Conservation (phyloP, 2,329 filamentous ascomycete species). For the Neofusicoccum kwambonambiense region DNA sequence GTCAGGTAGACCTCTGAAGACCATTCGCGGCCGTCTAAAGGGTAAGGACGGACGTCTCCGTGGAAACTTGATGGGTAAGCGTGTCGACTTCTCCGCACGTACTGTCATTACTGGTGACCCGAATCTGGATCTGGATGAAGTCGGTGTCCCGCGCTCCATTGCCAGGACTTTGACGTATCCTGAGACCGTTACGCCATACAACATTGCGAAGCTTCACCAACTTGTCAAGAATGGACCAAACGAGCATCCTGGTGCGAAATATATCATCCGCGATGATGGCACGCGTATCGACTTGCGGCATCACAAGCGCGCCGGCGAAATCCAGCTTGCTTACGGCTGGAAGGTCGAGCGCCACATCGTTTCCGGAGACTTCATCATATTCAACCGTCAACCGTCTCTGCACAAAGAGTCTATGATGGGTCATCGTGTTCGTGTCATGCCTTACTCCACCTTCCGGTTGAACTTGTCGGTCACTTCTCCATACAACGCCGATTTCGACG, state of each 20-base stretch:
- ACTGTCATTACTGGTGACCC: conserved; percentile 99
- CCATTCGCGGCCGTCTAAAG: conserved; percentile 94
- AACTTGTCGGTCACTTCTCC: conserved; percentile 97
- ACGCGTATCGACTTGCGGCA: conserved; percentile 93
- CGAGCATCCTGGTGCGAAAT: conserved; percentile 92
- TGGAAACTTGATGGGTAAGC: conserved; percentile 99
- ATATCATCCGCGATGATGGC: conserved; percentile 90
- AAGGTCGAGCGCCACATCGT: conserved; percentile 97
- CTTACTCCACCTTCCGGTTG: conserved; percentile 96
- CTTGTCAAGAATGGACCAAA: conserved; percentile 92
- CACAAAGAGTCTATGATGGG: conserved; percentile 99
- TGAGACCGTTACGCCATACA: conserved; percentile 96
- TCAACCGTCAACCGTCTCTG: conserved; percentile 98
- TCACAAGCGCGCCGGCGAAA: conserved; percentile 82
- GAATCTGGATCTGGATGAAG: conserved; percentile 93
- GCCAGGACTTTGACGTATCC: conserved; percentile 92
- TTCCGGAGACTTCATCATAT: conserved; percentile 96
- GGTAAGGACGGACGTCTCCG: conserved; percentile 97
- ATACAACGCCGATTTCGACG: conserved; percentile 99
- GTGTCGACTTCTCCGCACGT: conserved; percentile 98
- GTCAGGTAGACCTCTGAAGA: conserved; percentile 93
- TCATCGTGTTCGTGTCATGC: conserved; percentile 96
- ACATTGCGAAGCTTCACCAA: conserved; percentile 86
- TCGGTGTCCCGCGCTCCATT: conserved; percentile 92
- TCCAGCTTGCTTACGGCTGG: conserved; percentile 92